phyloP scores from a whole-genome alignment of 805 yeast species.

The Candida silvicultrix region DNA sequence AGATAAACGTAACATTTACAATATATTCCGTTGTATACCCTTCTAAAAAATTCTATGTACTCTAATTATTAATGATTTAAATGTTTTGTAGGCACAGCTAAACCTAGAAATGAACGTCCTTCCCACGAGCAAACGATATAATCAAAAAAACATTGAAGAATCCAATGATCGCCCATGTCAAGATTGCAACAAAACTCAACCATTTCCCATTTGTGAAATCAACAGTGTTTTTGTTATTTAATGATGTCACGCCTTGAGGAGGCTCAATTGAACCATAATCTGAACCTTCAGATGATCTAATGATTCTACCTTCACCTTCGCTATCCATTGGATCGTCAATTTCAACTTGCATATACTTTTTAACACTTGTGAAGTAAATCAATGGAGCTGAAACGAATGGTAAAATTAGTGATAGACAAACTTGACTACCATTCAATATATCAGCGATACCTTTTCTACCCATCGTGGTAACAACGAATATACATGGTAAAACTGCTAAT shows the following conservation, averaged over 20 bases:
- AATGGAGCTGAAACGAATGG: slow-evolving; percentile 89
- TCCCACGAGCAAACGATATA: slow-evolving; percentile 40
- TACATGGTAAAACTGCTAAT: slow-evolving; percentile 82
- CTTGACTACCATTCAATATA: slow-evolving; percentile 77
- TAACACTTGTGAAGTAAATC: slow-evolving; percentile 71
- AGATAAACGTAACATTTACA: slow-evolving; percentile 11
- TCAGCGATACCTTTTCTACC: slow-evolving; percentile 80
- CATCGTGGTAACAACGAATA: slow-evolving; percentile 60
- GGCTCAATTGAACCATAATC: slow-evolving; percentile 14
- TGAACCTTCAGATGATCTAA: slow-evolving; percentile 19
- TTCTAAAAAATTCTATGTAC: background rate
- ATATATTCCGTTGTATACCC: too few species aligned
- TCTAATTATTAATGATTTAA: background rate
- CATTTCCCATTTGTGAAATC: slow-evolving; percentile 68
- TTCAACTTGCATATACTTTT: slow-evolving; percentile 56
- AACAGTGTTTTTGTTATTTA: slow-evolving; percentile 23
- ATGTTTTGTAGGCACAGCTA: background rate
- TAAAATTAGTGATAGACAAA: slow-evolving; percentile 68
- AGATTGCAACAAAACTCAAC: slow-evolving; percentile 46
- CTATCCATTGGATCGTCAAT: slow-evolving; percentile 13
- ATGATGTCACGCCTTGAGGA: background rate
- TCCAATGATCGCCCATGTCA: slow-evolving; percentile 68
- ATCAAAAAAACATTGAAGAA: slow-evolving; percentile 68
- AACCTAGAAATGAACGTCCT: slow-evolving; percentile 41
- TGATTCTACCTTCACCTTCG: slow-evolving; percentile 3